Percentiles rank a stretch among this genome's conserved stretches.
Conservation (phyloP, 306 rosid genomes). For the Bauhinia variegata region DNA sequence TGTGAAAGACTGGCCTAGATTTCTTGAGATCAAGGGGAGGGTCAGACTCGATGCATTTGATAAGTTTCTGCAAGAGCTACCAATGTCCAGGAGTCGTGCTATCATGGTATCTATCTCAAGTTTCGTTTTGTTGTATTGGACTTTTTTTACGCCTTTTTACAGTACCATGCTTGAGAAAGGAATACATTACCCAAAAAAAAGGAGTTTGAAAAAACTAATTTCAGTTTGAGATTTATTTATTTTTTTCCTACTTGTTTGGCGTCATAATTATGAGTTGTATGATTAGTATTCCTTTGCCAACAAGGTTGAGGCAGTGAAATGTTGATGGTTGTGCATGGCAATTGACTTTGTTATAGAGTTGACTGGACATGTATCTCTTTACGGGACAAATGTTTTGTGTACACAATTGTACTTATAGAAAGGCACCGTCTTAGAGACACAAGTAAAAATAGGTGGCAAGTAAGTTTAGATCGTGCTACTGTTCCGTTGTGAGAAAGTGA, state of each 20-base stretch:
- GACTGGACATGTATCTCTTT: background rate
- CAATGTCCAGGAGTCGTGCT: constrained; percentile 85
- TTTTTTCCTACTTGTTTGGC: background rate
- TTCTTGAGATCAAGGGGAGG: constrained; percentile 94
- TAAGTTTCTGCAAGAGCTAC: constrained; percentile 91
- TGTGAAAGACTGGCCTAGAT: constrained; percentile 79
- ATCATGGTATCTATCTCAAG: constrained; percentile 91
- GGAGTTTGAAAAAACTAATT: background rate
- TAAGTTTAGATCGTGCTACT: no score
- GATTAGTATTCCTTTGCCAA: constrained; percentile 6
- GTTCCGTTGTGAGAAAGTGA: no score
- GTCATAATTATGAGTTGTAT: background rate
- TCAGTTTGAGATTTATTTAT: constrained; percentile 28
- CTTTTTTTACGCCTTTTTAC: constrained; percentile 26
- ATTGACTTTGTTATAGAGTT: constrained; percentile 10
- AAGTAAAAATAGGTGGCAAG: no score
- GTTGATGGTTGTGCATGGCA: constrained; percentile 23
- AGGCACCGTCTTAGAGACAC: no score
- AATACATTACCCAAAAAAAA: background rate
- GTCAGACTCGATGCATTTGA: constrained; percentile 90
- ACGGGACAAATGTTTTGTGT: background rate
- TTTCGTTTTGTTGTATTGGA: constrained; percentile 52
- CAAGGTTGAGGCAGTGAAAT: constrained; percentile 12
- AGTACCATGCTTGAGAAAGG: constrained; percentile 24
- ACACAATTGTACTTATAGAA: no score